phyloP scores from a whole-genome alignment of 495 filamentous ascomycete species.

The Annulohypoxylon bovei region DNA sequence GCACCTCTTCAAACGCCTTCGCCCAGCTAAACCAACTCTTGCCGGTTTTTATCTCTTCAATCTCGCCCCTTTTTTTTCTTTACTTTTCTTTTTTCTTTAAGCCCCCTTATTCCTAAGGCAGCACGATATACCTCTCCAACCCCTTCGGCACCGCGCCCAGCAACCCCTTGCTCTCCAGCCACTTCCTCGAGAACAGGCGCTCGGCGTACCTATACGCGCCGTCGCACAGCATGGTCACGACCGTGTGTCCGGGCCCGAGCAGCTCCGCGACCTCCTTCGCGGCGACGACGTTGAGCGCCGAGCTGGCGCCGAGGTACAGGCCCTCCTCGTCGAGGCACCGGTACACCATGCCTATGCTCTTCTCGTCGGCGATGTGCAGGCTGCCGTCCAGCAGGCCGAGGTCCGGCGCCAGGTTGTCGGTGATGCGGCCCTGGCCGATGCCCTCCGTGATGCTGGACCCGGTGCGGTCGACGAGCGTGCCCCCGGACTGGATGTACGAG shows the following conservation, averaged over 20 bases:
- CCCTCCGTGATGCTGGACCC: constrained; percentile 96
- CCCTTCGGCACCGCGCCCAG: constrained; percentile 83
- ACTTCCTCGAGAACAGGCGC: constrained; percentile 86
- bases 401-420: constrained; percentile 89
- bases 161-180: constrained; percentile 87
- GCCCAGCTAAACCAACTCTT: background rate
- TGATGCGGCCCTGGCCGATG: constrained; percentile 96
- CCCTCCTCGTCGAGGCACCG: constrained; percentile 96
- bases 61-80: background rate
- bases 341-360: constrained; percentile 98
- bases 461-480: constrained; percentile 79
- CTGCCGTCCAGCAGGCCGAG: constrained; percentile 87
- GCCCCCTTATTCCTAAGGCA: constrained; percentile 71
- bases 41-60: background rate
- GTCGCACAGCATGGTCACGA: constrained; percentile 94
- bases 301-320: constrained; percentile 93
- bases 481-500: constrained; percentile 88
- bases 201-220: constrained; percentile 97
- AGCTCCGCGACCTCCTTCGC: constrained; percentile 94
- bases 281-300: constrained; percentile 91
- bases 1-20: constrained; percentile 16
- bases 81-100: background rate
- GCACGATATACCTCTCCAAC: constrained; percentile 90
- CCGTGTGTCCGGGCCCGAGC: constrained; percentile 86
- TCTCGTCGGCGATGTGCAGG: constrained; percentile 86